Base-by-base conservation (phyloP, 768 basidiomycete species). In the Lactarius pseudohatsudake region DNA sequence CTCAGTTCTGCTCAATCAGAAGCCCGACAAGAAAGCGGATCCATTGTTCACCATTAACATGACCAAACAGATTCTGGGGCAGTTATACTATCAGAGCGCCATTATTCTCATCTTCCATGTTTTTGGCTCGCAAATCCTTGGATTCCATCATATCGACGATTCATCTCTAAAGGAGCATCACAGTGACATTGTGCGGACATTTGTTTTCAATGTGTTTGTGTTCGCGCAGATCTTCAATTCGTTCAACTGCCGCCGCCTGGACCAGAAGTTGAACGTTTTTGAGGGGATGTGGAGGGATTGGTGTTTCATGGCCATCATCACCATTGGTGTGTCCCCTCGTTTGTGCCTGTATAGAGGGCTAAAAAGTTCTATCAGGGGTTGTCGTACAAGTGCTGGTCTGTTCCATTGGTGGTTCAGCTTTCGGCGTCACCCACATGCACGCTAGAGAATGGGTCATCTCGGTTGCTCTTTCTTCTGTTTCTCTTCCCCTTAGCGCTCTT, bases 401-500 rank as follows among this genome's bases (percentile, higher is more conserved):
- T 61, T 92, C 94, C 72, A 82, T 98, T 53, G 96, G 95, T 47
- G 90, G 92, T 43, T 84, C 91, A 2, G 96, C 95, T 0, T 98
- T 99, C 82, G 87, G 91, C 73, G 96, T 98, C 10, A 88, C 86
- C 0, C 81, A 75, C 9, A 86, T 98, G 59, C 79, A 79, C 47
- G 93, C 91, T 10, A 86, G 85, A 50, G 94, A 96, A 76, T 99
- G 97, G 97, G 95, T 86, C 62, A 92, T 98, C 70, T 91, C 92
- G 0, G 79, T 99, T 47, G 89, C 93, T 58, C 83, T 98, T 41
- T 96, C 96, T 40, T 68, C 89, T 40, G 15, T 40, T 40, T 40
- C 38, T 15, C 38, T 40, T 40, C 38, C 38, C 4, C 38, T 40
- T 40, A 0, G 38, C 38, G 38, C 38, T 40, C 38, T 40, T 15